phyloP scores from a whole-genome alignment of 352 stramenopile species.

The Phytophthora hybrid region DNA sequence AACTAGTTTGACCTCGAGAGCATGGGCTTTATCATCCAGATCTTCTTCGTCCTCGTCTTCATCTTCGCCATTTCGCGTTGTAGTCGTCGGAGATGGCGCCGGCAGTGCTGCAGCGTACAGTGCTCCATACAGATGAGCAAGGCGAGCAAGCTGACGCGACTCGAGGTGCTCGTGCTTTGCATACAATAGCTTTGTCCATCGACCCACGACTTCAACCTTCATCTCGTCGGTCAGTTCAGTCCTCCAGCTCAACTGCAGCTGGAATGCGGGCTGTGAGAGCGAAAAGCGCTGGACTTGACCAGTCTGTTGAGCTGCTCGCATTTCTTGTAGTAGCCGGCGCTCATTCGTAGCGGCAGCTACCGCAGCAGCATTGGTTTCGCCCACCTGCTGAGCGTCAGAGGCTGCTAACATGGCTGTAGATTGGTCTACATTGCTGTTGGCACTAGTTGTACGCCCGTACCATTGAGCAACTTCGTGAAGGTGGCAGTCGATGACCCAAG shows the following conservation, averaged over 20 bases:
- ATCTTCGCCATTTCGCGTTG: slow-evolving; percentile 12
- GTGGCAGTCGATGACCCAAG: slow-evolving; percentile 62
- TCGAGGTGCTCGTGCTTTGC: slow-evolving; percentile 67
- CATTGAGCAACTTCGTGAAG: slow-evolving; percentile 60
- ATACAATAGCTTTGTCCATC: slow-evolving; percentile 63
- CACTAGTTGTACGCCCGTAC: slow-evolving; percentile 28
- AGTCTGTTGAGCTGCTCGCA: slow-evolving; percentile 59
- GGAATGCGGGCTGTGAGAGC: slow-evolving; percentile 61
- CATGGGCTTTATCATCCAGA: slow-evolving; percentile 41
- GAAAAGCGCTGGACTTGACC: slow-evolving; percentile 68
- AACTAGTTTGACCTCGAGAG: slow-evolving; percentile 58
- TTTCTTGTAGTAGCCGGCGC: slow-evolving; percentile 58
- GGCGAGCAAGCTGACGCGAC: slow-evolving; percentile 59
- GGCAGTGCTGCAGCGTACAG: slow-evolving; percentile 51
- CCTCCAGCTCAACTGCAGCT: slow-evolving; percentile 54
- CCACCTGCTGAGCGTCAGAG: slow-evolving; percentile 27
- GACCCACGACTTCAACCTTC: slow-evolving; percentile 26
- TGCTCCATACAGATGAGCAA: slow-evolving; percentile 66
- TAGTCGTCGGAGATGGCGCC: slow-evolving; percentile 12
- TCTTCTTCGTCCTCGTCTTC: slow-evolving; percentile 27
- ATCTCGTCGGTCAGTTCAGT: slow-evolving; percentile 9
- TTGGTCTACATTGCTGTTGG: slow-evolving; percentile 8
- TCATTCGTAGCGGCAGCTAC: slow-evolving; percentile 45
- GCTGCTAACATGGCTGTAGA: neutral
- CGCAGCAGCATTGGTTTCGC: slow-evolving; percentile 24